Conservation (phyloP, 768 basidiomycete genomes). For the Clavaria fumosa region DNA sequence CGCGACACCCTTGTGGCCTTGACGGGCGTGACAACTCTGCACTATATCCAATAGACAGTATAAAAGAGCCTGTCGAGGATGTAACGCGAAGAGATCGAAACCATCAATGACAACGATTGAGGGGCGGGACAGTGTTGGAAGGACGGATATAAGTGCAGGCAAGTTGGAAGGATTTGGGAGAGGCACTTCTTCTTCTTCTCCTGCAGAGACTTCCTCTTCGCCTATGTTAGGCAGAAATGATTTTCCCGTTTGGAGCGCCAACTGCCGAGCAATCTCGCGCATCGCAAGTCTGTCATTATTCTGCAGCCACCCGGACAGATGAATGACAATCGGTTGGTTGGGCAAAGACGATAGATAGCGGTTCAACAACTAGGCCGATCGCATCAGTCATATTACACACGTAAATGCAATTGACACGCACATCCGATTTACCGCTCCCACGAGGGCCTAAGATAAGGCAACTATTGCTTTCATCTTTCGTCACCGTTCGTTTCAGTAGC, state of each 20-base stretch:
- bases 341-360: slow-evolving; percentile 32
- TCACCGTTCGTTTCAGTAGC: slow-evolving; percentile 57
- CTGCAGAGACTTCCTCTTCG: slow-evolving; percentile 35
- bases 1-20: slow-evolving; percentile 51
- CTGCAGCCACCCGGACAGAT: slow-evolving; percentile 76
- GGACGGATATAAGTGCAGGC: slow-evolving; percentile 54
- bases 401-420: slow-evolving; percentile 19
- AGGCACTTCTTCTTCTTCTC: slow-evolving; percentile 18
- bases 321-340: slow-evolving; percentile 51
- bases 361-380: slow-evolving; percentile 38
- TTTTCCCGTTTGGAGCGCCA: slow-evolving; percentile 60
- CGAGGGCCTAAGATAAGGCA: slow-evolving; percentile 76
- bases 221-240: slow-evolving; percentile 31
- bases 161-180: slow-evolving; percentile 57
- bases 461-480: slow-evolving; percentile 83
- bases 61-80: slow-evolving; percentile 82
- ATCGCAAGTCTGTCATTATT: slow-evolving; percentile 81
- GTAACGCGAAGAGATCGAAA: slow-evolving; percentile 86
- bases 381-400: slow-evolving; percentile 2
- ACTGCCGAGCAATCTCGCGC: slow-evolving; percentile 78
- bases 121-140: slow-evolving; percentile 68
- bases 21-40: slow-evolving; percentile 60
- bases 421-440: slow-evolving; percentile 76
- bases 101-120: slow-evolving; percentile 77
- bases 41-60: slow-evolving; percentile 94